These are phyloP conservation scores for Suhomyces xylopsoci DNA, from an alignment of 805 yeast species.

Conservation along the genomic window DNA sequence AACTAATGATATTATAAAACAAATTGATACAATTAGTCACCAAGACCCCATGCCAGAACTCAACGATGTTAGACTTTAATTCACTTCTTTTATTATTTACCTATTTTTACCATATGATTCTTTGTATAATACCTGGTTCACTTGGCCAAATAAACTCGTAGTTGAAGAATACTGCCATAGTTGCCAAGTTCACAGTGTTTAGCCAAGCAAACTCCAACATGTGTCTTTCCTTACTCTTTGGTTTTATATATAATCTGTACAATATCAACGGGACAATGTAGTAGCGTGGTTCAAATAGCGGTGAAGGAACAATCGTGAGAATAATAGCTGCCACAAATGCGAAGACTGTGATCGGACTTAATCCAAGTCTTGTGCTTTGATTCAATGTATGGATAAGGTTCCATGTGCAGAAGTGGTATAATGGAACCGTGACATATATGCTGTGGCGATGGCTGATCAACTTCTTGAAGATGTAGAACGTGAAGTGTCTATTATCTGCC, in stretches of 20 bases:
- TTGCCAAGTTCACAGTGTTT: slow-evolving; percentile 49
- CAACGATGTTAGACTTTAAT: not conserved
- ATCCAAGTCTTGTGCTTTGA: slow-evolving; percentile 6
- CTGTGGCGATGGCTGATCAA: slow-evolving; percentile 51
- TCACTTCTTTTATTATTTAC: not conserved
- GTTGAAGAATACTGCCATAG: slow-evolving; percentile 54
- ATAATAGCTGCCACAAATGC: slow-evolving; percentile 52
- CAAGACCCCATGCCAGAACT: not conserved
- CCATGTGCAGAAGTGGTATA: slow-evolving; percentile 64
- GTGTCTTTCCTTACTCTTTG: slow-evolving; percentile 39
- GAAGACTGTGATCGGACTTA: slow-evolving; percentile 40
- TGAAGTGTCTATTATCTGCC: slow-evolving; percentile 92
- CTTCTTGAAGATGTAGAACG: slow-evolving; percentile 79
- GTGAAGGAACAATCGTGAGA: slow-evolving; percentile 78
- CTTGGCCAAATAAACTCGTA: slow-evolving; percentile 67
- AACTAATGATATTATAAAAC: slow-evolving; percentile 1
- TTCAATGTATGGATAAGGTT: slow-evolving; percentile 18
- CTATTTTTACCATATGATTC: slow-evolving; percentile 77
- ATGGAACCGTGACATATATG: slow-evolving; percentile 53
- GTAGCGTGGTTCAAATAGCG: slow-evolving; percentile 91
- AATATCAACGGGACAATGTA: slow-evolving; percentile 77
- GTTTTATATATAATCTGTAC: slow-evolving; percentile 61
- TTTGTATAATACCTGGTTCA: slow-evolving; percentile 56
- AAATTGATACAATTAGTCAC: not conserved
- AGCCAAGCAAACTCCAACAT: slow-evolving; percentile 62